phyloP scores from a whole-genome alignment of 805 yeast species.

The Kazachstania africana region DNA sequence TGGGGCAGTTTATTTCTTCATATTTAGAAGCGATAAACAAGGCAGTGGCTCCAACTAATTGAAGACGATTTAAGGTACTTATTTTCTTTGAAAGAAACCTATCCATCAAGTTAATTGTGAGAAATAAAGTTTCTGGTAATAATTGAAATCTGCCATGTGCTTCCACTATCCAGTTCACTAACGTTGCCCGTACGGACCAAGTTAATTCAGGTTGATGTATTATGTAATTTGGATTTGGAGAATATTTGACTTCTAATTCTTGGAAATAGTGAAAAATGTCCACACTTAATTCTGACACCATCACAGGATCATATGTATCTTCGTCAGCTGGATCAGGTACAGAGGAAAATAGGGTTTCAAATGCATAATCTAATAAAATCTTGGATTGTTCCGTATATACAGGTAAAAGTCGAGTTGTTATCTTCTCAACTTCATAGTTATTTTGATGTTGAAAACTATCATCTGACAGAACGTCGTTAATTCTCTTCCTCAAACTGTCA shows the following conservation, averaged over 20 bases:
- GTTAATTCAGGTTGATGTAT: conserved; percentile 68
- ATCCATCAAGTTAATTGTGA: conserved; percentile 80
- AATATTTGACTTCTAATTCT: conserved; percentile 52
- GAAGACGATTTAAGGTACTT: conserved; percentile 71
- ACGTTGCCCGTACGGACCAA: conserved; percentile 76
- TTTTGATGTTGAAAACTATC: conserved; percentile 11
- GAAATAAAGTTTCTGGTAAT: conserved; percentile 75
- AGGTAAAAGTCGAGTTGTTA: conserved; percentile 1
- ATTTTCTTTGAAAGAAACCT: conserved; percentile 67
- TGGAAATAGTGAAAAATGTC: conserved; percentile 65
- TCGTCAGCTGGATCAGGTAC: conserved; percentile 49
- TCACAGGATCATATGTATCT: conserved; percentile 64
- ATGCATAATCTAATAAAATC: conserved; percentile 1
- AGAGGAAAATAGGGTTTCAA: not conserved
- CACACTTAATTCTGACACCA: conserved; percentile 73
- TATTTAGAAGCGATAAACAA: conserved; percentile 89
- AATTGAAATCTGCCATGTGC: conserved; percentile 75
- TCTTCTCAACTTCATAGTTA: not conserved
- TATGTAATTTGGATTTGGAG: conserved; percentile 75
- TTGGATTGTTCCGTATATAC: not conserved
- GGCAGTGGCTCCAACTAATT: conserved; percentile 88
- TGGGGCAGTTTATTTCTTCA: conserved; percentile 88
- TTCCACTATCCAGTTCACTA: conserved; percentile 88
- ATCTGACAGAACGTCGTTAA: too few species aligned
- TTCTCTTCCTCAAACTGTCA: too few species aligned